A percentile compares a stretch with the other conserved stretches of the same genome.
Conservation (phyloP, 2,329 filamentous ascomycete species). For the Calonectria multiphialidica region DNA sequence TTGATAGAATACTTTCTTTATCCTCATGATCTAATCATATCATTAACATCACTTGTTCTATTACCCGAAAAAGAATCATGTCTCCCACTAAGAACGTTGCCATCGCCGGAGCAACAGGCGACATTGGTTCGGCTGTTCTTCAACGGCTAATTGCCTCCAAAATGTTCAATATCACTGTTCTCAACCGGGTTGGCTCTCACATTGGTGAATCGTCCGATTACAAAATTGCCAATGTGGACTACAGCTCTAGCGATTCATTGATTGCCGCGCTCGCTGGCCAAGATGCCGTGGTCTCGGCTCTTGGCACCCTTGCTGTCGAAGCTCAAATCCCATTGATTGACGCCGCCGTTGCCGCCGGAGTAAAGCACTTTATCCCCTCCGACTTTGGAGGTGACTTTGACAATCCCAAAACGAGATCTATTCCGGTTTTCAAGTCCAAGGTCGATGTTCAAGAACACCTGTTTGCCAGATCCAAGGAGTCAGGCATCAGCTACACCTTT, state of each 20-base stretch:
- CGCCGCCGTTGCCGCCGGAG: constrained; percentile 69
- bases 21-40: not conserved
- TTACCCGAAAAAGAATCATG: constrained; percentile 30
- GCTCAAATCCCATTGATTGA: constrained; percentile 61
- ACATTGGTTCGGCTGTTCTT: constrained; percentile 47
- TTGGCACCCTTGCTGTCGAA: constrained; percentile 54
- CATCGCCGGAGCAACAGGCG: constrained; percentile 51
- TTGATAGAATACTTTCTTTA: too few relatives aligned
- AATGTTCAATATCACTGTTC: constrained; percentile 50
- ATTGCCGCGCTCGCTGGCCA: constrained; percentile 63
- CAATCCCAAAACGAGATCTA: constrained; percentile 48
- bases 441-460: constrained; percentile 54
- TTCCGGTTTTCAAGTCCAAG: constrained; percentile 67
- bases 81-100: constrained; percentile 52
- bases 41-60: not conserved
- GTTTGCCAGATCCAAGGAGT: constrained; percentile 51
- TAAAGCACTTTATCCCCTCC: constrained; percentile 71
- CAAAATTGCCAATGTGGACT: constrained; percentile 50
- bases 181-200: constrained; percentile 55
- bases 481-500: constrained; percentile 52
- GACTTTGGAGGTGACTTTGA: constrained; percentile 61
- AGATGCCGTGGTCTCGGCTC: constrained; percentile 63
- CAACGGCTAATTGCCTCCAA: constrained; percentile 43
- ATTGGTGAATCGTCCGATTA: constrained; percentile 43
- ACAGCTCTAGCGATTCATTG: constrained; percentile 59